Evolutionary conservation across 1,139 yeast species (phyloP), one percentile per base, ranked within the genome.

Genomic region (Pichia sp.): DNA sequence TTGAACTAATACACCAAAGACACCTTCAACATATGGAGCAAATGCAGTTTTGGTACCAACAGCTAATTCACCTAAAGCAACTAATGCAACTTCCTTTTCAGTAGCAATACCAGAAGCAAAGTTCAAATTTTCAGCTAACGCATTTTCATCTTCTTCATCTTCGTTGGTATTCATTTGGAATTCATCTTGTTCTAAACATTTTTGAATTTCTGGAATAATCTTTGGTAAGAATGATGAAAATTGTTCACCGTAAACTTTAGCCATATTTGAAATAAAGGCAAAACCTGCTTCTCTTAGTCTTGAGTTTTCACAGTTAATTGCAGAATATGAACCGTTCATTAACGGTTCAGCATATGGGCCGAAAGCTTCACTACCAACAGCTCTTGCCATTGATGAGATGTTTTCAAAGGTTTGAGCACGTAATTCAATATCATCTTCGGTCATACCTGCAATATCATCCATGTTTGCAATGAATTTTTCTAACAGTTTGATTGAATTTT

Each of bases 1-100:
- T 53, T 82, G 85, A 46, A 75, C 70, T 58, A 92, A 75, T 32
- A 79, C 75, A 54, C 76, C 74, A 58, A 87, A 70, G 25, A 94
- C 76, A 55, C 79, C 76, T 65, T 85, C 90, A 55, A 89, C 82
- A 63, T 80, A 90, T 58, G 83, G 83, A 59, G 80, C 78, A 69
- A 92, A 89, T 47, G 80, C 81, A 55, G 79, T 80, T 60, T 89
- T 88, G 45, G 96, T 84, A 57, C 95, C 95, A 52, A 77, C 68
- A 53, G 96, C 95, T 63, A 92, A 77, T 62, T 92, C 97, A 43
- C 89, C 83, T 59, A 92, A 72, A 23, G 97, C 95, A 63, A 90
- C 94, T 42, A 94, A 78, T n/a, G 97, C 96, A 60, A 87, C 89
- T 72, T 92, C 98, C 72, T 92, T 92, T 72, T 92, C 98, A 61